Percentiles rank a stretch among this genome's conserved stretches.
Conservation (phyloP, 2,329 filamentous ascomycete genomes). For the Pseudogymnoascus sp. region DNA sequence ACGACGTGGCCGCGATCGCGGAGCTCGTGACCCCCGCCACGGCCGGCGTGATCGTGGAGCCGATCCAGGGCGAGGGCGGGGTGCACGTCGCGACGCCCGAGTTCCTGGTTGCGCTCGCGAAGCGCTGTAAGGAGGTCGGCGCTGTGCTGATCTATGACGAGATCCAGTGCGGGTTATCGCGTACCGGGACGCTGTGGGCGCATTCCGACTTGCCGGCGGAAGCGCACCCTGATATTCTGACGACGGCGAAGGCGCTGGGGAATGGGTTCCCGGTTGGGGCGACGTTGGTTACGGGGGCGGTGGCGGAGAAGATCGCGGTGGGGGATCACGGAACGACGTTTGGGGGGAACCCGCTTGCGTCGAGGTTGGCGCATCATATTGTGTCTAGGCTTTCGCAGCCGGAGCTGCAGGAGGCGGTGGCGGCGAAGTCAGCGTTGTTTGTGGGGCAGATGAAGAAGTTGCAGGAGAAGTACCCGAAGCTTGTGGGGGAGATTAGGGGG, state of each 20-base stretch:
- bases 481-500: conserved; percentile 73
- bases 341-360: conserved; percentile 62
- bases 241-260: conserved; percentile 89
- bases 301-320: conserved; percentile 55
- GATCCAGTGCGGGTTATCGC: conserved; percentile 87
- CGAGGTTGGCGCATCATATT: conserved; percentile 73
- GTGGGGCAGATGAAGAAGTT: conserved; percentile 48
- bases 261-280: conserved; percentile 96
- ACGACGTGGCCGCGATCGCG: conserved; percentile 65
- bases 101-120: conserved; percentile 77
- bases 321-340: conserved; percentile 71
- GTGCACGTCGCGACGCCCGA: conserved; percentile 75
- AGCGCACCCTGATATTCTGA: conserved; percentile 88
- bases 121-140: conserved; percentile 75
- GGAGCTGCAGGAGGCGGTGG: conserved; percentile 60
- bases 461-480: conserved; percentile 54
- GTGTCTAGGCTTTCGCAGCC: conserved; percentile 66
- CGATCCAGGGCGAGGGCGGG: conserved; percentile 94
- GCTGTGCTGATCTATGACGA: conserved; percentile 91
- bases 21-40: conserved; percentile 74
- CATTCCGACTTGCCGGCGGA: conserved; percentile 65
- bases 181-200: conserved; percentile 87
- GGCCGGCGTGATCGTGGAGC: conserved; percentile 91
- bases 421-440: conserved; percentile 56
- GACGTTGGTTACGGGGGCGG: conserved; percentile 51